Evolutionary conservation across 495 filamentous ascomycete species (phyloP).

Genomic region (Aspergillus kassunensis): DNA sequence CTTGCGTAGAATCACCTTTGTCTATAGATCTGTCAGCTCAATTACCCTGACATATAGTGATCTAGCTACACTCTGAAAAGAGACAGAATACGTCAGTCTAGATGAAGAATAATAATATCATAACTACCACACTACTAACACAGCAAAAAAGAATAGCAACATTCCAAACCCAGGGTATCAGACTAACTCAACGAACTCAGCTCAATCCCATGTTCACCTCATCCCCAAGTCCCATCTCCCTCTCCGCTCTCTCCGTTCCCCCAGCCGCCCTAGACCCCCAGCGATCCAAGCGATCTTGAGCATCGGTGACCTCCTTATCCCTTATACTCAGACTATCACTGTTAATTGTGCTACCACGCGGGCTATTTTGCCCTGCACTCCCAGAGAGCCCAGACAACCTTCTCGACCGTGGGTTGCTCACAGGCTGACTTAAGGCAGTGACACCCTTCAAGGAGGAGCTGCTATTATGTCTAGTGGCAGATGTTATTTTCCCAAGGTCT

Average conservation of each 20-base stretch:
- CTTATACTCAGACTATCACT: conserved; percentile 40
- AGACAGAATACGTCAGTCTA: too few species aligned
- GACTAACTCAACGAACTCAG: too few species aligned
- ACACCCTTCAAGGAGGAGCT: conserved; percentile 16
- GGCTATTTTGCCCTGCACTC: conserved; percentile 24
- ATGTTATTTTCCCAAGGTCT: conserved; percentile 23
- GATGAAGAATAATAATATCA: conserved; percentile 5
- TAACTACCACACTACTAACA: background rate
- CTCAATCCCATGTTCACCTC: conserved; percentile 54
- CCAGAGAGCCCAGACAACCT: conserved; percentile 22
- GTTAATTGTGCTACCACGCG: conserved; percentile 32
- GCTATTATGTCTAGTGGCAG: conserved; percentile 18
- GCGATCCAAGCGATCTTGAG: conserved; percentile 42
- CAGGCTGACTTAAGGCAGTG: conserved; percentile 29
- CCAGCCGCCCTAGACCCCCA: conserved; percentile 39
- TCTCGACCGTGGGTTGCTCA: conserved; percentile 32
- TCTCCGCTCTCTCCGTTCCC: conserved; percentile 40
- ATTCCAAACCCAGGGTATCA: conserved; percentile 5
- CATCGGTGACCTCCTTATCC: conserved; percentile 49
- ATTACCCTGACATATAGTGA: conserved; percentile 16
- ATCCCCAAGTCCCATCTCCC: conserved; percentile 47
- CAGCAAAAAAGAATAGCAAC: background rate
- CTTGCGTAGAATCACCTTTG: conserved; percentile 21
- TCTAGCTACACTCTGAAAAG: too few species aligned
- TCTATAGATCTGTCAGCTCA: too few species aligned